Conservation (phyloP, 345 rosid genomes). For the Eucalyptus tenuipes region DNA sequence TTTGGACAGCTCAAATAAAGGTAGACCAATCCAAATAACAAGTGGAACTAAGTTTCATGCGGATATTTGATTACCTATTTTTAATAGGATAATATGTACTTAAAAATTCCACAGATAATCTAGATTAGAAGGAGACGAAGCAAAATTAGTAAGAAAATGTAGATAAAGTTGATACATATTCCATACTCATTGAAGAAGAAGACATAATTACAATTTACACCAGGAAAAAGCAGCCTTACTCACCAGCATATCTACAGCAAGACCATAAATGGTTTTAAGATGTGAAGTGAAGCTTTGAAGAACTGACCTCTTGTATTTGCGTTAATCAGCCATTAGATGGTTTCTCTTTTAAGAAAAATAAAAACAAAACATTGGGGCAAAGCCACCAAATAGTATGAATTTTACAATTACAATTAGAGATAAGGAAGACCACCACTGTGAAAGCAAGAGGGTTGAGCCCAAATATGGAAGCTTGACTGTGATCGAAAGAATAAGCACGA, state of each 20-base stretch:
- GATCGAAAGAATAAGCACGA: not conserved
- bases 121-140: not conserved
- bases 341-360: not conserved
- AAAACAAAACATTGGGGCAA: not conserved
- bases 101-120: not conserved
- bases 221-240: not conserved
- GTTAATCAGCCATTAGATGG: not conserved
- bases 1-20: not conserved
- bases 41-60: not conserved
- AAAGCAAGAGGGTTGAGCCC: not conserved
- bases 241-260: not conserved
- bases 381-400: not conserved
- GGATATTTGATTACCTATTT: not conserved
- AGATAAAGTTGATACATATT: not conserved
- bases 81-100: not conserved
- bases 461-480: not conserved
- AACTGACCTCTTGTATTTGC: not conserved
- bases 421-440: not conserved
- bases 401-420: not conserved
- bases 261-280: not conserved
- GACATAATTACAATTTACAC: not conserved
- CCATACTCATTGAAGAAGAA: not conserved
- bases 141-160: not conserved
- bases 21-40: not conserved
- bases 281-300: not conserved